Percentiles rank a stretch among this genome's conserved stretches.
phyloP scores from a whole-genome alignment of 2,329 filamentous ascomycete genomes.

The Colletotrichum sublineola region DNA sequence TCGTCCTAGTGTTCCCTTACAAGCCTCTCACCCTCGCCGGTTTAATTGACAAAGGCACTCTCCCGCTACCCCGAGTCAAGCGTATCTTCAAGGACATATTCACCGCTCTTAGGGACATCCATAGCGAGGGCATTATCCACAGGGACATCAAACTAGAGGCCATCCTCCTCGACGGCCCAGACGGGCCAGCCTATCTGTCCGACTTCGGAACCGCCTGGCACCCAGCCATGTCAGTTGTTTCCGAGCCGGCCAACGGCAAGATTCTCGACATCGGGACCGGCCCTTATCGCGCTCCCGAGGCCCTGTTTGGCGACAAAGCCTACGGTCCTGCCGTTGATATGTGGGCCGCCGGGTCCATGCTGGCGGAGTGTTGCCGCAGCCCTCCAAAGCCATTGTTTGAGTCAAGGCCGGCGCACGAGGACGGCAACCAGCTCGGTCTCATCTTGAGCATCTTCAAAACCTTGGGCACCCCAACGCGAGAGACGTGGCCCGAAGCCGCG shows the following conservation, averaged over 20 bases:
- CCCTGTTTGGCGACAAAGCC: conserved; percentile 83
- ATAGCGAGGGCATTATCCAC: conserved; percentile 84
- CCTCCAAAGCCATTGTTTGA: conserved; percentile 80
- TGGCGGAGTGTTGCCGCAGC: conserved; percentile 77
- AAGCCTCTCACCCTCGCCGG: conserved; percentile 79
- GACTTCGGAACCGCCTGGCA: conserved; percentile 97
- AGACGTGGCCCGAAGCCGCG: conserved; percentile 85
- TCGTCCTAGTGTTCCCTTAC: conserved; percentile 89
- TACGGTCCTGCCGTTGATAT: conserved; percentile 85
- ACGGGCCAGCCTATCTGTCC: conserved; percentile 81
- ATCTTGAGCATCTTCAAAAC: conserved; percentile 95
- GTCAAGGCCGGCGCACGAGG: conserved; percentile 77
- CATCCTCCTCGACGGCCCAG: conserved; percentile 76
- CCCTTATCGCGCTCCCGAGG: conserved; percentile 89
- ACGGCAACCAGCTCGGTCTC: conserved; percentile 91
- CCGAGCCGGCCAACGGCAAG: conserved; percentile 77
- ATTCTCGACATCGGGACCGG: conserved; percentile 95
- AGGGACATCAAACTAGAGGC: conserved; percentile 96
- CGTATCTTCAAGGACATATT: conserved; percentile 76
- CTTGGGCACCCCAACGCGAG: conserved; percentile 85
- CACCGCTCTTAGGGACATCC: conserved; percentile 77
- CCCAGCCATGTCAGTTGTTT: conserved; percentile 65
- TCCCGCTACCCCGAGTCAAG: conserved; percentile 51
- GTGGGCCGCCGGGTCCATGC: conserved; percentile 88
- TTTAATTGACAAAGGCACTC: conserved; percentile 68